These are phyloP conservation scores for Carex littledalei DNA, from an alignment of 176 grass and related monocot genomes.

Conservation along the genomic window DNA sequence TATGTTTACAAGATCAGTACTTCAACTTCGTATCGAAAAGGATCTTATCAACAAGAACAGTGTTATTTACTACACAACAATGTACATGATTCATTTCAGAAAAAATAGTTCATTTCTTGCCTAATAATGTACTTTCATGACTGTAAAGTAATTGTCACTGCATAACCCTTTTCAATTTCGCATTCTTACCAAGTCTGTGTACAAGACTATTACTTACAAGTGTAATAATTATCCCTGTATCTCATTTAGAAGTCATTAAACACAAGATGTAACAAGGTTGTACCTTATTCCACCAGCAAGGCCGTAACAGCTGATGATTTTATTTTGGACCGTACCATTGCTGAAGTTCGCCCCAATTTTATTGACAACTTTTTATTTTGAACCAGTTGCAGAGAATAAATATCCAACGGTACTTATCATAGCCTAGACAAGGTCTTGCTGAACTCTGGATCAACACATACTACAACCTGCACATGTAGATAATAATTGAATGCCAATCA, in stretches of 20 bases:
- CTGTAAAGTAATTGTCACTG: no score
- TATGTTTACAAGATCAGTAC: neutral
- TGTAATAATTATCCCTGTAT: neutral
- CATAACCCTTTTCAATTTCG: no score
- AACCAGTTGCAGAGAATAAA: neutral
- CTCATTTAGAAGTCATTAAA: neutral
- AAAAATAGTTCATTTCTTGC: neutral
- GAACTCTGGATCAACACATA: constrained; percentile 67
- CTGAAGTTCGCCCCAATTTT: neutral
- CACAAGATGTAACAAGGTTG: neutral
- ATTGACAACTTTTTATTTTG: constrained; percentile 1
- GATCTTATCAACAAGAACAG: neutral
- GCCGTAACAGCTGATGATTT: neutral
- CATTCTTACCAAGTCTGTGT: no score
- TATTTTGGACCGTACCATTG: neutral
- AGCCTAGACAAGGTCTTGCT: constrained; percentile 48
- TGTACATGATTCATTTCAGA: neutral
- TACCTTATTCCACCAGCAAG: neutral
- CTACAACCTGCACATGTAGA: constrained; percentile 53
- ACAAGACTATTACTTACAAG: neutral
- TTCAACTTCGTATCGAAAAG: neutral
- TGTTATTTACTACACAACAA: neutral
- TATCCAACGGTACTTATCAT: constrained; percentile 8
- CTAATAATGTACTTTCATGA: no score
- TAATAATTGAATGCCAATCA: neutral